Evolutionary conservation across 805 yeast species (phyloP), one percentile per base, ranked within the genome.

Genomic region (Starmerella geochares): DNA sequence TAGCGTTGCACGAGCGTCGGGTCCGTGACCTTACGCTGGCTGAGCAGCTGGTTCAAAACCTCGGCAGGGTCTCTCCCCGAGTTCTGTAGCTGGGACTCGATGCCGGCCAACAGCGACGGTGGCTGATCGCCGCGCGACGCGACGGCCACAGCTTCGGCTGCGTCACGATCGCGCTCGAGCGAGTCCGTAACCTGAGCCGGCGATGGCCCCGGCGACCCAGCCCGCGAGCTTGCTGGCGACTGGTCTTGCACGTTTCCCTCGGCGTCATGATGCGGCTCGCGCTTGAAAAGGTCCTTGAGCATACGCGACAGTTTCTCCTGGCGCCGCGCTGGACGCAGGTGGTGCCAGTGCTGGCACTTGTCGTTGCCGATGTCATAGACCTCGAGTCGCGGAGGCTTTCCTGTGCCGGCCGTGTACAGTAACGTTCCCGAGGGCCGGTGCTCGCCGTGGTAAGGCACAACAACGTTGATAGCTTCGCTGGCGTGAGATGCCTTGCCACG

Each of bases 281-380:
- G 50, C 39, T 41, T 32, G 38, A 58, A 53, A 29, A 58, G 46
- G 29, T 58, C 60, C 42, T 53, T 53, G 35, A 58, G 50, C 57
- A 58, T 50, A 11, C 45, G 36, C 28, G 52, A 52, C 51, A 66
- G 59, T 65, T 73, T 59, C 60, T 74, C 68, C 42, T 72, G 64
- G 52, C 73, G 58, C 54, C 66, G 50, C 6, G 87, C 80, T 32
- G 82, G 79, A 51, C 78, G 74, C 52, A 88, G 70, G 63, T 79
- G 79, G 66, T 88, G 97, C 60, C 78, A 86, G 65, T 88, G 97
- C 88, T 88, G 57, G 78, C 31, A 32, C 16, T 10, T 10, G 29
- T 48, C 51, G 20, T 50, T 37, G 14, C 44, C 49, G 10, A 33
- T 81, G 9, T 62, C 62, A 39, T 54, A 55, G 17, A 64, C 58